Base-by-base conservation (phyloP, 208 protist genomes). In the Trypanosoma avium region DNA sequence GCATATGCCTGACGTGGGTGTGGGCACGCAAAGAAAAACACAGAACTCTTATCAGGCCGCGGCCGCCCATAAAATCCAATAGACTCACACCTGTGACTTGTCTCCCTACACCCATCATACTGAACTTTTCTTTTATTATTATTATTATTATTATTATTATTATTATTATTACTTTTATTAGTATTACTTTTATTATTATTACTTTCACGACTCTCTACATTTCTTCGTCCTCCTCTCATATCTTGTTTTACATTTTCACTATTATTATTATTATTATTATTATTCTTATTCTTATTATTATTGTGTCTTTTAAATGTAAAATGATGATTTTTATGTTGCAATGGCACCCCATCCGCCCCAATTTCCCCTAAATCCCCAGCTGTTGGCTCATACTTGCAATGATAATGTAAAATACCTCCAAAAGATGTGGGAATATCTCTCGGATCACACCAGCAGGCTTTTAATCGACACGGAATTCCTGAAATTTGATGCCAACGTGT, bases 381-480 rank as follows among this genome's bases (percentile, higher is more conserved):
- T 0, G 55, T 55, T 6, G 53, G 58, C 42, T 70, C 88, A 32
- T 82, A 75, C 26, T 80, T 69, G 58, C 90, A 95, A 60, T 95
- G 90, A 58, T 95, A 95, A 65, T 95, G 90, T 55, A 95, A 62
- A 3, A 52, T 38, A 17, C 82, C 78, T n/a, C 72, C 78, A 67
- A 87, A 92, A 8, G 64, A 70, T 1, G 67, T 67, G 3, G 79
- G 53, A 0, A 73, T 76, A 60, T 88, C 81, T 33, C 67, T 65
- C 12, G 90, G 83, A 26, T 85, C 81, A 63, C 90, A 95, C 90
- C 86, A 95, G 42, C 90, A 95, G 36, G 90, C 69, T 24, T 63
- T 67, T 54, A 95, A 60, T 24, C 53, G 22, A 27, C 57, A 61
- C 22, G 69, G 56, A 17, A 67, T n/a, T 1, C 78, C 73, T 12